Evolutionary conservation across 441 rosid species (phyloP), one percentile per base, ranked within the genome.

Genomic region (Theobroma grandiflorum): DNA sequence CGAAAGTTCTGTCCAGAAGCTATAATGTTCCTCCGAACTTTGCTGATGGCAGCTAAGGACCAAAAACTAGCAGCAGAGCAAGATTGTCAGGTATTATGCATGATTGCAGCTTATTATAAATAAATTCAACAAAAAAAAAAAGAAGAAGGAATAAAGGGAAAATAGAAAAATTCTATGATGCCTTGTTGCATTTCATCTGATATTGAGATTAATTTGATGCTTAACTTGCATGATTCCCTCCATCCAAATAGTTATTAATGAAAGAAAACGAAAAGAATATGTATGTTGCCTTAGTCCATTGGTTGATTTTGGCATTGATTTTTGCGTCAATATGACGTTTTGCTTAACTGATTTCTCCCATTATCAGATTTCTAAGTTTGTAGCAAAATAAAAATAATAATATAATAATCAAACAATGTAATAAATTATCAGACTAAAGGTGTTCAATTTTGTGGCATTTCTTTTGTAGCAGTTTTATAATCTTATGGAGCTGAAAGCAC

Each of bases 1-100:
- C 79, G 79, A 82, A 96, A 90, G 85, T 94, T 90, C 82, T 94
- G 94, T 78, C 98, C 98, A 10, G 99, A 94, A 82, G 99, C 92
- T 78, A 84, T 93, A 55, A 58, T 90, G 81, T 94, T 93, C 88
- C 88, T 93, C 64, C 85, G 84, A 71, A 85, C 90, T 64, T 81
- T 94, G 74, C 83, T 96, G 53, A 81, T 86, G 89, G 91, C 91
- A 59, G 93, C 90, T 38, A 82, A 72, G 49, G 90, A 85, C 80
- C 79, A 79, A 83, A 91, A 87, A 49, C 74, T 80, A 77, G 83
- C 80, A 52, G 65, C 89, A 53, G 76, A 84, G 69, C 80, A 79
- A 78, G 90, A 87, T 82, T 89, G 90, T 83, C 87, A 89, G 95
- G 99, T 94, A 88, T 70, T 77, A 70, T 72, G n/a, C 78, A 35